Evolutionary conservation across 1,284 basidiomycete species (phyloP), one percentile per base, ranked within the genome.

Genomic region (Pisolithus thermaeus): DNA sequence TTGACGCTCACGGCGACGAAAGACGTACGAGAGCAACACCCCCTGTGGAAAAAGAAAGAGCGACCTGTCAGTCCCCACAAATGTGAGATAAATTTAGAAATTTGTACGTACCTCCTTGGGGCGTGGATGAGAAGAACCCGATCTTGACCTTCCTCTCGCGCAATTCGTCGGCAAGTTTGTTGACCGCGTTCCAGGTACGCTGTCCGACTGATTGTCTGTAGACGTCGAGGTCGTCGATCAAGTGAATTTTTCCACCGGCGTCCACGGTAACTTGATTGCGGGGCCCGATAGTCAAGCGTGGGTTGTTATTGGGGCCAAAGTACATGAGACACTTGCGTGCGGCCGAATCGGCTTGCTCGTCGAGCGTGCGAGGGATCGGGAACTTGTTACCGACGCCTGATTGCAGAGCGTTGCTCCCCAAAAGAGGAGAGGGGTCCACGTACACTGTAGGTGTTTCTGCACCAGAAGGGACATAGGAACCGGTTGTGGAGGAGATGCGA

Each of bases 51-150:
- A 61, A 49, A 61, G 55, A 59, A 56, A 56, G 56, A 45, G 46
- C 32, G 45, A 56, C 51, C 50, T 56, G 61, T 65, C 57, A 68
- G 59, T 56, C 57, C 54, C 54, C 57, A 56, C 48, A 55, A 53
- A 46, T 42, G 48, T 18, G 35, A 45, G 41, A 54, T 44, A 58
- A 53, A 50, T 28, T 38, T 25, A 25, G 45, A 52, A 47, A 59
- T 56, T 42, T 61, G 28, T 30, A 30, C 72, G 63, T 67, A 83
- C 84, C 84, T 76, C 90, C 91, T 73, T 93, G 91, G 7, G 91
- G 91, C 7, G 91, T 93, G 12, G 90, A 92, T 28, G 87, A 90
- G 71, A 93, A 92, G 78, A 93, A 93, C 35, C 84, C 84, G 54
- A 93, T 87, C 69, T 90, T 90, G 64, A 88, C 73, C 54, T 90